phyloP scores from a whole-genome alignment of 257 asterid species.

The Solanum appendiculatum region DNA sequence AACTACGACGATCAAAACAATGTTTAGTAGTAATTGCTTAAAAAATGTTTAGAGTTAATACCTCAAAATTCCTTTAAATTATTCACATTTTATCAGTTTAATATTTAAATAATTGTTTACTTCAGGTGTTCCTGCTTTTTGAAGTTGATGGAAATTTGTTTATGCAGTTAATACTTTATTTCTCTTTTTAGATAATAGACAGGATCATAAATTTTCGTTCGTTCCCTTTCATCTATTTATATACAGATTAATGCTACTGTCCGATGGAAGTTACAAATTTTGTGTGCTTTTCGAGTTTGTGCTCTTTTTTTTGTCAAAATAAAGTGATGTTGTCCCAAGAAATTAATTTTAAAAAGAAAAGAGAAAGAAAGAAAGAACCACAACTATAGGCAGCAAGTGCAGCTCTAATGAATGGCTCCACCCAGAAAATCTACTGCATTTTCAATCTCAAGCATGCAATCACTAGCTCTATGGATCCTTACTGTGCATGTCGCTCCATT shows the following conservation, averaged over 20 bases:
- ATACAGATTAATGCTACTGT: neutral
- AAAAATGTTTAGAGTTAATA: neutral
- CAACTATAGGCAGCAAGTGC: conserved; percentile 48
- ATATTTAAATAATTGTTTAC: too few species aligned
- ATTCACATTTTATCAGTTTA: too few species aligned
- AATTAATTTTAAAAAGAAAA: too few species aligned
- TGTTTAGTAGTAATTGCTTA: neutral
- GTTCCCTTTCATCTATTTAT: neutral
- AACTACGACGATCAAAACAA: neutral
- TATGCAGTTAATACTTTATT: too few species aligned
- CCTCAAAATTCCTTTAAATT: too few species aligned
- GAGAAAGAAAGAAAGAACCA: neutral
- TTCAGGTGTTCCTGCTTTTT: neutral
- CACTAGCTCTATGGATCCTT: neutral
- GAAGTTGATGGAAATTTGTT: neutral
- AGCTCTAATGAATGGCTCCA: conserved; percentile 73
- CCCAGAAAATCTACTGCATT: conserved; percentile 70
- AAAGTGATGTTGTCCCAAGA: too few species aligned
- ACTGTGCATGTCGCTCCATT: neutral
- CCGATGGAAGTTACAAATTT: neutral
- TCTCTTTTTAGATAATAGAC: neutral
- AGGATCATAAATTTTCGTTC: too few species aligned
- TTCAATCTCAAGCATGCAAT: neutral
- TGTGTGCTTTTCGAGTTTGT: neutral
- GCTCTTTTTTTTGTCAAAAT: too few species aligned